phyloP scores from a whole-genome alignment of 805 yeast genomes.

The Yamadazyma tumulicola region DNA sequence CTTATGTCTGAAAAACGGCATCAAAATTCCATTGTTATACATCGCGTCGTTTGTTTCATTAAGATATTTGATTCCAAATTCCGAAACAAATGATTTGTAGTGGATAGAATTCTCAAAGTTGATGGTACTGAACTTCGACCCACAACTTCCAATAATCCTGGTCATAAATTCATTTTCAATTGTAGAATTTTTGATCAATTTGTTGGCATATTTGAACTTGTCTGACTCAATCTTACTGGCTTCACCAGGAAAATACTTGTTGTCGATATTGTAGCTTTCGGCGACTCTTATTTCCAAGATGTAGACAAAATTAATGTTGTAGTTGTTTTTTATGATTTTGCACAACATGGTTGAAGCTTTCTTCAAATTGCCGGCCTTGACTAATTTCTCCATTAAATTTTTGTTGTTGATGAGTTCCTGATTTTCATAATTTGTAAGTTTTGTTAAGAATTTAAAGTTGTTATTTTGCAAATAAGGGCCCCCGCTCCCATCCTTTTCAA shows the following conservation, averaged over 20 bases:
- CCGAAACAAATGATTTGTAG: constrained; percentile 45
- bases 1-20: constrained; percentile 48
- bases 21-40: constrained; percentile 47
- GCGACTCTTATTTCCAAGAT: constrained; percentile 50
- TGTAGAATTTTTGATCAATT: constrained; percentile 23
- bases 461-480: constrained; percentile 52
- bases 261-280: constrained; percentile 40
- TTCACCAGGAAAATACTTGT: constrained; percentile 41
- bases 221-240: constrained; percentile 45
- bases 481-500: constrained; percentile 65
- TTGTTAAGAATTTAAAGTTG: constrained; percentile 34
- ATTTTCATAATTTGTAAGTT: constrained; percentile 11
- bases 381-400: constrained; percentile 33
- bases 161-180: constrained; percentile 41
- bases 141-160: constrained; percentile 45
- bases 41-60: constrained; percentile 24
- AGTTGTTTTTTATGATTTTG: constrained; percentile 28
- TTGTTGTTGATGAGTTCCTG: constrained; percentile 16
- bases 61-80: constrained; percentile 47
- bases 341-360: constrained; percentile 42
- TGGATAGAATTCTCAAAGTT: constrained; percentile 38
- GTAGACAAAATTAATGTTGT: constrained; percentile 43
- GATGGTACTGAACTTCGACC: constrained; percentile 18
- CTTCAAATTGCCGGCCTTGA: constrained; percentile 37
- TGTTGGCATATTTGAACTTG: constrained; percentile 35